A percentile compares a stretch with the other conserved stretches of the same genome.
Conservation (phyloP, 2,329 filamentous ascomycete genomes). For the Colletotrichum sp. region DNA sequence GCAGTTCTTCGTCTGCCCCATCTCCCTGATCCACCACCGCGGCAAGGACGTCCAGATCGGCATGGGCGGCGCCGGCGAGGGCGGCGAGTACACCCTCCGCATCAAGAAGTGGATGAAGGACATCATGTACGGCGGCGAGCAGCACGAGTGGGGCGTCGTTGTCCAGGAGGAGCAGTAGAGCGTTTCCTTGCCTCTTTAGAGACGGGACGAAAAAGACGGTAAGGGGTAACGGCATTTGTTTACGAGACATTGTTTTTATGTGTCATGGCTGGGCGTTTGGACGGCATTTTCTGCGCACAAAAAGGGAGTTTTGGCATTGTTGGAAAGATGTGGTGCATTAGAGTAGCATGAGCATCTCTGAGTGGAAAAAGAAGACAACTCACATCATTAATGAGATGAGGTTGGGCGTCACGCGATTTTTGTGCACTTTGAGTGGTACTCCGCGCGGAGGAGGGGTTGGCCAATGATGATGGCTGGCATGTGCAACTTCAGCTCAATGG, state of each 20-base stretch:
- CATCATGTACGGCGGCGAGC: conserved; percentile 76
- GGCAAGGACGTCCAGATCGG: conserved; percentile 67
- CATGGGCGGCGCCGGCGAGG: conserved; percentile 58
- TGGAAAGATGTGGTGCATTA: not conserved
- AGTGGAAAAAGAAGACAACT: not conserved
- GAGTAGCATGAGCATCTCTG: not conserved
- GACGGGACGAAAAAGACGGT: not conserved
- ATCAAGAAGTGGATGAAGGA: conserved; percentile 72
- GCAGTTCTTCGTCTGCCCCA: conserved; percentile 73
- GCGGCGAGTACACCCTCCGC: conserved; percentile 61
- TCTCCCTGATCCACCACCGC: conserved; percentile 72
- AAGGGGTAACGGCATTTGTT: not conserved
- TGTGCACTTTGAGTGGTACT: not conserved
- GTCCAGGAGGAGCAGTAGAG: conserved; percentile 62
- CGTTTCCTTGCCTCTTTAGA: not conserved
- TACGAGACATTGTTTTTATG: not conserved
- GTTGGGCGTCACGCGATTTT: not conserved
- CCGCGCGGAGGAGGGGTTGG: not conserved
- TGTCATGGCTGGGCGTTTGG: not conserved
- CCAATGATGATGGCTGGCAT: not conserved
- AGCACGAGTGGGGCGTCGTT: conserved; percentile 74
- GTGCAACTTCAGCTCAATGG: not conserved
- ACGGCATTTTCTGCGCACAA: not conserved
- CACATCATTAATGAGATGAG: not conserved
- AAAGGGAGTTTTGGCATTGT: not conserved